phyloP scores from a whole-genome alignment of 306 rosid genomes.

The Fagus sylvatica region DNA sequence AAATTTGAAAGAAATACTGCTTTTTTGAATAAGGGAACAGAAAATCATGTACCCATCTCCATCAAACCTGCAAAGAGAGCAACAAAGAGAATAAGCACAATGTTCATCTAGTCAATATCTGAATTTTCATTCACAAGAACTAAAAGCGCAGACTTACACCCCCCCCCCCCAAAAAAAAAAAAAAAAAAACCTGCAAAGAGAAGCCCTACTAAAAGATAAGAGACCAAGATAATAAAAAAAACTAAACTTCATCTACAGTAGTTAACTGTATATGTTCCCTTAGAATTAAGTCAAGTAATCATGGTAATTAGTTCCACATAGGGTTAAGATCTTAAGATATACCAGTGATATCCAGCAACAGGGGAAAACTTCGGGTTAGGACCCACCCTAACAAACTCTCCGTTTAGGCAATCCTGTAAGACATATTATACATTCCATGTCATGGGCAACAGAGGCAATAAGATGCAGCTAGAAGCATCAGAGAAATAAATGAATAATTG shows the following conservation, averaged over 20 bases:
- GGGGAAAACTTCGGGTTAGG: conserved; percentile 84
- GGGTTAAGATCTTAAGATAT: background rate
- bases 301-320: background rate
- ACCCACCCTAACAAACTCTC: conserved; percentile 97
- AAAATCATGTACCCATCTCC: conserved; percentile 85
- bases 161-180: no score
- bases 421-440: conserved; percentile 17
- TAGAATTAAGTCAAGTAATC: background rate
- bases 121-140: background rate
- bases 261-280: no score
- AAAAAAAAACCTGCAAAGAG: no score
- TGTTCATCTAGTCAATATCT: conserved; percentile 14
- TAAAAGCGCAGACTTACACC: no score
- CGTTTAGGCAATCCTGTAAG: conserved; percentile 78
- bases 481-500: background rate
- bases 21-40: conserved; percentile 17
- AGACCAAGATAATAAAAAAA: no score
- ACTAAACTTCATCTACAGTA: no score
- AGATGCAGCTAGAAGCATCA: background rate
- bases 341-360: conserved; percentile 94
- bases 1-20: conserved; percentile 18
- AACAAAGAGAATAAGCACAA: conserved; percentile 34
- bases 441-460: conserved; percentile 9
- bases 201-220: no score
- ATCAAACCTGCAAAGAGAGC: conserved; percentile 72